phyloP scores from a whole-genome alignment of 306 rosid genomes.

The peach (Prunus persica) region Prunus_persica_NCBIv2 NC_034013.1:16034001-16034500 shows the following conservation, averaged over 20 bases:
- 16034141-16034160: constrained; percentile 19
- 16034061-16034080: constrained; percentile 7
- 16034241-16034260: not conserved
- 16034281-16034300: not conserved
- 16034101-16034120: constrained; percentile 27
- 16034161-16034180: not conserved
- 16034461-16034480: constrained; percentile 89
- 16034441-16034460: constrained; percentile 78
- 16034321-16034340: not conserved
- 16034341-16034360: not conserved
- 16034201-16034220: not conserved
- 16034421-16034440: constrained; percentile 92
- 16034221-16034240: not conserved
- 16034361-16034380: constrained; percentile 58
- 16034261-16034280: not conserved
- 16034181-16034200: not conserved
- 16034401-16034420: constrained; percentile 79
- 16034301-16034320: not conserved
- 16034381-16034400: constrained; percentile 81
- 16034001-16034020: constrained; percentile 22
- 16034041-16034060: constrained; percentile 13
- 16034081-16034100: constrained; percentile 15
- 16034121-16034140: constrained; percentile 61
- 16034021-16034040: constrained; percentile 20
- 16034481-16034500: constrained; percentile 81